These are phyloP conservation scores for Cyclostephanos invisitatus DNA, from an alignment of 108 stramenopile species.

Conservation along the genomic window DNA sequence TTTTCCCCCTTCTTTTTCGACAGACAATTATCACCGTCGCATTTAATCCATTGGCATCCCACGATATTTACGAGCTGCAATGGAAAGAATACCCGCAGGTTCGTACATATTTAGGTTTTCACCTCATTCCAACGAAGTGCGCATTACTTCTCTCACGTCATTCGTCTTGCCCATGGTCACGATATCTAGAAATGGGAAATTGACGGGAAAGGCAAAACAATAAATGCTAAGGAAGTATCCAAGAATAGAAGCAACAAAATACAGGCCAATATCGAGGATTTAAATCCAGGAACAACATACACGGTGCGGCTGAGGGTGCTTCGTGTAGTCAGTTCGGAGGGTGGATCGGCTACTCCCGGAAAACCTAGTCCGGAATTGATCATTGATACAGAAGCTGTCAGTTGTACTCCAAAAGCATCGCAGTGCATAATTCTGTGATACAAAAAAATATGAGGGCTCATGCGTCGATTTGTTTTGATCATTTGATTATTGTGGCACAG, in stretches of 20 bases:
- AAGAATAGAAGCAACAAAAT: constrained; percentile 42
- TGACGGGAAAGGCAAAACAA: constrained; percentile 37
- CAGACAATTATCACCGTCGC: constrained; percentile 50
- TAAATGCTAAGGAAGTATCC: constrained; percentile 32
- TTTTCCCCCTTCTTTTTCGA: background rate
- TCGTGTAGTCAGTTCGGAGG: constrained; percentile 14
- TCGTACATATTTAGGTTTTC: constrained; percentile 4
- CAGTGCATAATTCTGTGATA: constrained; percentile 43
- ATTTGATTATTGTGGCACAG: background rate
- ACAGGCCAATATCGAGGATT: constrained; percentile 46
- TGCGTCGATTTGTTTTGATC: background rate
- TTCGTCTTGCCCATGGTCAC: background rate
- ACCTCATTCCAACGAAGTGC: background rate
- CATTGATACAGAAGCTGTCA: constrained; percentile 53
- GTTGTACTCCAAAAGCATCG: constrained; percentile 48
- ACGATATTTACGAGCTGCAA: constrained; percentile 40
- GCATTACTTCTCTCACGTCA: background rate
- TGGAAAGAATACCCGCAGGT: constrained; percentile 55
- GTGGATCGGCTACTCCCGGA: constrained; percentile 23
- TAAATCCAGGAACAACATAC: constrained; percentile 49
- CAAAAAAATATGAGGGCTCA: background rate
- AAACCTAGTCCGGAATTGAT: constrained; percentile 52
- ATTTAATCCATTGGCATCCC: constrained; percentile 41
- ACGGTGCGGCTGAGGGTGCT: constrained; percentile 40
- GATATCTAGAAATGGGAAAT: constrained; percentile 42